phyloP scores from a whole-genome alignment of 2,329 filamentous ascomycete genomes.

The Xylaria sp. region DNA sequence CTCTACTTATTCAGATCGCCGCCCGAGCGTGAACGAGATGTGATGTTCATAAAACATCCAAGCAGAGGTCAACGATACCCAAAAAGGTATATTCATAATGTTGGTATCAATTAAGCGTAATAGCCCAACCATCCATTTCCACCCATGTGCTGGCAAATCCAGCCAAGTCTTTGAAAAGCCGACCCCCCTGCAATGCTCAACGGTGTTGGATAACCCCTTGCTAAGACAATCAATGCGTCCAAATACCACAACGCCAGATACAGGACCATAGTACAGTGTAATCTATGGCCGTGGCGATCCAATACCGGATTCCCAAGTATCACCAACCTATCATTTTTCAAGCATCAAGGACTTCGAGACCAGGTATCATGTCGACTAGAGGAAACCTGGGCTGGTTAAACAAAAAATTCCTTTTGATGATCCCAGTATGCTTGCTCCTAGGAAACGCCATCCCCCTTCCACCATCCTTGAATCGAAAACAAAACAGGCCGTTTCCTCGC shows the following conservation, averaged over 20 bases:
- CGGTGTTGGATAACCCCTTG: neutral
- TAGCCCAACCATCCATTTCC: slow-evolving; percentile 13
- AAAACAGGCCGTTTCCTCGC: slow-evolving; percentile 30
- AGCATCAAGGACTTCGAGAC: slow-evolving; percentile 27
- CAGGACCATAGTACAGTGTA: slow-evolving; percentile 31
- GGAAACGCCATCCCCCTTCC: slow-evolving; percentile 28
- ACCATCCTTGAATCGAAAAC: neutral
- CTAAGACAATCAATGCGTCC: slow-evolving; percentile 18
- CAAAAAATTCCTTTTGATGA: slow-evolving; percentile 30
- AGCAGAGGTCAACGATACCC: slow-evolving; percentile 3
- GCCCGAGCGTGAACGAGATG: neutral
- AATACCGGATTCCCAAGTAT: slow-evolving; percentile 26
- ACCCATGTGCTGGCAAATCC: slow-evolving; percentile 8
- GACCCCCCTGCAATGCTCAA: slow-evolving; percentile 1
- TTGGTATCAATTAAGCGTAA: slow-evolving; percentile 14
- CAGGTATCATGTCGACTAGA: slow-evolving; percentile 17
- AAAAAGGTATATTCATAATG: slow-evolving; percentile 24
- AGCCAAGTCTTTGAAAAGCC: neutral
- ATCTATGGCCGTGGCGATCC: slow-evolving; percentile 17
- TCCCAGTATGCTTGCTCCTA: slow-evolving; percentile 36
- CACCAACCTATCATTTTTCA: slow-evolving; percentile 19
- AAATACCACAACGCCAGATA: slow-evolving; percentile 34
- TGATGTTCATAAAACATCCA: neutral
- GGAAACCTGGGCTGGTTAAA: slow-evolving; percentile 23
- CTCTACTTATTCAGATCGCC: neutral